Percentiles rank a stretch among this genome's conserved stretches.
Conservation (phyloP, 2,329 filamentous ascomycete genomes). For the Fusarium fujikuroi region DNA sequence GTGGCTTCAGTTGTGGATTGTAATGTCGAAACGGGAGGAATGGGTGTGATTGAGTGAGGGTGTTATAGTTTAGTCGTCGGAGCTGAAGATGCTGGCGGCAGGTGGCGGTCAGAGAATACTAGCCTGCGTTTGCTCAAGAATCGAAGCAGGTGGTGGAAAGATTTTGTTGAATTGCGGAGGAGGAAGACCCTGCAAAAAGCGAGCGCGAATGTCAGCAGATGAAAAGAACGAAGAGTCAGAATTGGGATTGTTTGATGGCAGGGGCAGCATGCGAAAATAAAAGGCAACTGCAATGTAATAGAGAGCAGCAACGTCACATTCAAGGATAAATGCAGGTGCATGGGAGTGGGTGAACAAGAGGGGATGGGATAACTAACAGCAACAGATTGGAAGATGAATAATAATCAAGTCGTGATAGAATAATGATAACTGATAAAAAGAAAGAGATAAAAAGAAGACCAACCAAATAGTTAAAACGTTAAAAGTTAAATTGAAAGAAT, state of each 20-base stretch:
- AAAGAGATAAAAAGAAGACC: neutral
- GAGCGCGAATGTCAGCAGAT: slow-evolving; percentile 17
- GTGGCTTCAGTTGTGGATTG: slow-evolving; percentile 15
- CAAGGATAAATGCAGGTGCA: slow-evolving; percentile 5
- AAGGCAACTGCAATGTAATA: slow-evolving; percentile 5
- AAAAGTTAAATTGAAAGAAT: slow-evolving; percentile 21
- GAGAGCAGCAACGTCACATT: slow-evolving; percentile 29
- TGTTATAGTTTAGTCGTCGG: slow-evolving; percentile 4
- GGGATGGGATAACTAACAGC: slow-evolving; percentile 15
- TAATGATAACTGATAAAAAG: neutral
- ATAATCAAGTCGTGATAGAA: slow-evolving; percentile 1
- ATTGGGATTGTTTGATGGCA: slow-evolving; percentile 3
- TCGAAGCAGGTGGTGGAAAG: slow-evolving; percentile 10
- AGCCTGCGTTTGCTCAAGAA: slow-evolving; percentile 20
- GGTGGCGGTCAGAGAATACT: slow-evolving; percentile 34
- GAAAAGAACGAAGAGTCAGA: slow-evolving; percentile 3
- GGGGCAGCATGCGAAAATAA: slow-evolving; percentile 14
- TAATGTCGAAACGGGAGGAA: slow-evolving; percentile 6
- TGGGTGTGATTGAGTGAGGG: slow-evolving; percentile 10
- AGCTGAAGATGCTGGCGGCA: slow-evolving; percentile 15
- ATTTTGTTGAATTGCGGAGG: slow-evolving; percentile 8
- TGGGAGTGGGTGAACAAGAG: slow-evolving; percentile 1
- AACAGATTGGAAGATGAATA: neutral
- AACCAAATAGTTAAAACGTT: neutral
- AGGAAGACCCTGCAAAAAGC: slow-evolving; percentile 15